Evolutionary conservation across 1,284 basidiomycete species (phyloP).

Genomic region (Papiliotrema flavescens): DNA sequence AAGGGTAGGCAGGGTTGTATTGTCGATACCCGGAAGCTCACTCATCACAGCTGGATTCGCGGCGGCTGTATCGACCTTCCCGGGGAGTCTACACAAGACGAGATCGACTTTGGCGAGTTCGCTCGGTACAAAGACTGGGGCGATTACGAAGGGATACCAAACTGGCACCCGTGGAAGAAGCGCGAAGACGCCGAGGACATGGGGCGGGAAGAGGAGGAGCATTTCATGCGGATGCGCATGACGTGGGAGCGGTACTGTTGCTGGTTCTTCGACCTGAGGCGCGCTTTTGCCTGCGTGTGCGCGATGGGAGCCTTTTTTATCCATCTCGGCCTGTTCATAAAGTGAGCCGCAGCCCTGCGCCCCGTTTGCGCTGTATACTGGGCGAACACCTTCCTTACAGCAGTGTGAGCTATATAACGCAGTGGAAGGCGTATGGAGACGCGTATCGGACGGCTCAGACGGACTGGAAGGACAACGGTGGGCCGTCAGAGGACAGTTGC

Average conservation of each 20-base stretch:
- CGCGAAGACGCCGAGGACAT: neutral
- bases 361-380: slow-evolving; percentile 18
- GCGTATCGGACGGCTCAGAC: slow-evolving; percentile 14
- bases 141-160: neutral
- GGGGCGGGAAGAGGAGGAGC: neutral
- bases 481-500: slow-evolving; percentile 17
- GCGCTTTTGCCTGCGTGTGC: slow-evolving; percentile 11
- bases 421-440: slow-evolving; percentile 10
- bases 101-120: neutral
- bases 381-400: no score
- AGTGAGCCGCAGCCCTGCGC: slow-evolving; percentile 1
- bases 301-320: neutral
- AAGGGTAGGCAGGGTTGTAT: neutral
- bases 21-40: no score
- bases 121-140: neutral
- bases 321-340: no score
- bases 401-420: slow-evolving; percentile 17
- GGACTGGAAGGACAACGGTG: slow-evolving; percentile 14
- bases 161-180: slow-evolving; percentile 4
- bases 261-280: slow-evolving; percentile 24
- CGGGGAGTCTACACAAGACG: neutral
- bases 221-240: neutral
- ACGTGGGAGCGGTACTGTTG: neutral
- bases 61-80: neutral
- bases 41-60: no score